Percentiles rank a stretch among this genome's conserved stretches.
These are phyloP conservation scores for Phyllosticta citriasiana DNA, from an alignment of 2,329 filamentous ascomycete species.

Conservation along the genomic window DNA sequence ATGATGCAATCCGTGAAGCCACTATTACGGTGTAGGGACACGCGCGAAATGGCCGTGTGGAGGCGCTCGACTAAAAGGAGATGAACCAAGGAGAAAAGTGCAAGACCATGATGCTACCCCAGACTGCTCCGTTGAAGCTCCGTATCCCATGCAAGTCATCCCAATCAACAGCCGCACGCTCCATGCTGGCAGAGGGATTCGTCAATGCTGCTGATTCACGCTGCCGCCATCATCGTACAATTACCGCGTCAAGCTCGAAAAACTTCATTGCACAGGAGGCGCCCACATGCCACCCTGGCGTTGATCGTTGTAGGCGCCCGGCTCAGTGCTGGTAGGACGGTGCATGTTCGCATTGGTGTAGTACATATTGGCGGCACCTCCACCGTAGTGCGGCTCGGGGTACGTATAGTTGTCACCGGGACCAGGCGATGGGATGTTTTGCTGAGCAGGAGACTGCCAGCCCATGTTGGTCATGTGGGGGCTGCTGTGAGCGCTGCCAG, in stretches of 20 bases:
- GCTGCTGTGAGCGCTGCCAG: slow-evolving; percentile 65
- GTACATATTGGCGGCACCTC: slow-evolving; percentile 54
- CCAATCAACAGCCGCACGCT: not conserved
- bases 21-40: slow-evolving; percentile 8
- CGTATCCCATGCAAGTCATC: slow-evolving; percentile 10
- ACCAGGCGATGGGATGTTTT: slow-evolving; percentile 60
- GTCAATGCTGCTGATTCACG: slow-evolving; percentile 2
- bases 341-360: slow-evolving; percentile 62
- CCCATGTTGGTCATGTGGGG: slow-evolving; percentile 74
- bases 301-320: slow-evolving; percentile 35
- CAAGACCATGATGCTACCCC: slow-evolving; percentile 11
- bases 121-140: slow-evolving; percentile 10
- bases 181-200: slow-evolving; percentile 1
- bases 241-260: slow-evolving; percentile 9
- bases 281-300: slow-evolving; percentile 32
- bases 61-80: slow-evolving; percentile 18
- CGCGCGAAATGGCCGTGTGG: not conserved
- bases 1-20: slow-evolving; percentile 11
- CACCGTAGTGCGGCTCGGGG: slow-evolving; percentile 58
- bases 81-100: slow-evolving; percentile 18
- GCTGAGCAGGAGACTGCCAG: slow-evolving; percentile 79
- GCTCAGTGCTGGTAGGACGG: slow-evolving; percentile 64
- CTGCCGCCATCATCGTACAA: slow-evolving; percentile 14
- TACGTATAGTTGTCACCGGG: slow-evolving; percentile 67
- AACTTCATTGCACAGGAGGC: slow-evolving; percentile 30